Base-by-base conservation (phyloP, 1,139 yeast species). In the Saccharomyces hybrid region DNA sequence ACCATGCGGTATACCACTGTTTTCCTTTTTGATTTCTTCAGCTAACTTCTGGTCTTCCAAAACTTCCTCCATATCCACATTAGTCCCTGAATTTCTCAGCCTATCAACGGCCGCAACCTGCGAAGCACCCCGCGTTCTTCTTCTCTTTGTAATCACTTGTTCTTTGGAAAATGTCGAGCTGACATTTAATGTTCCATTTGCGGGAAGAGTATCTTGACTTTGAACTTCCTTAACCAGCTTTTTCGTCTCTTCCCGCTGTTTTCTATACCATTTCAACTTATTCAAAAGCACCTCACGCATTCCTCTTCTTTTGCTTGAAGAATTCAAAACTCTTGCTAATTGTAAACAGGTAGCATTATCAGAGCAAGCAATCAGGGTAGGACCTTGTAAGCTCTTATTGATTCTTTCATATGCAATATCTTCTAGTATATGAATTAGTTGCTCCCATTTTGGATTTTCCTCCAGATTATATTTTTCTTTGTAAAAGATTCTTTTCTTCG, bases 361-460 rank as follows among this genome's bases (percentile, higher is more conserved):
- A 0, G 84, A 76, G 59, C 97, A 90, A 85, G 89, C 84, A 25
- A 93, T 81, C 50, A 93, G 72, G 0, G 86, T 78, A 0, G 95
- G 90, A 0, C 95, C 93, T 13, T 60, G 60, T 7, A 55, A 58
- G 13, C 61, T 59, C 65, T 58, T 70, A 57, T 38, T 66, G 49
- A 65, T 68, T 57, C 78, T 76, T 57, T 83, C 89, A 50, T 74
- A 73, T 46, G 81, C 73, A n/a, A 89, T 83, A 63, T 89, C 97
- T 56, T 85, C 85, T 23, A 93, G 64, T 4, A 91, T 72, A 1
- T 78, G 65, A 0, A 84, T 80, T 48, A 95, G 69, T 61, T 89
- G 96, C 52, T 83, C 86, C 97, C 97, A 91, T 71, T 93, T 93
- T 0, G 99, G 98, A 46, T 82, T 78, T 59, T 88, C 93, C 67